Evolutionary conservation across 164 flowering plant genomes (phyloP), one percentile per base, ranked within the genome.

Genomic region (Akebia trifoliata): DNA sequence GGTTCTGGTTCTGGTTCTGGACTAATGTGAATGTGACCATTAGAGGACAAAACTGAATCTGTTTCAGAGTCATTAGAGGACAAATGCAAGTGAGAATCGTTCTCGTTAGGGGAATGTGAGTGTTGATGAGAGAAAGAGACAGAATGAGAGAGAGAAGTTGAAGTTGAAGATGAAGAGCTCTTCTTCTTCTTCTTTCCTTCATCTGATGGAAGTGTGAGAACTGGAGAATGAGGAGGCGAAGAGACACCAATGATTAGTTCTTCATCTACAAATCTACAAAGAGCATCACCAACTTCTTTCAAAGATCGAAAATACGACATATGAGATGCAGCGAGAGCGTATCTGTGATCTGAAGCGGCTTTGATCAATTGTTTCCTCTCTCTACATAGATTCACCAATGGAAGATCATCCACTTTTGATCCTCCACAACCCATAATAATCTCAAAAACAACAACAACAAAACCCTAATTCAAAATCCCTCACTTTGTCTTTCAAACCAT

Each of bases 341-440:
- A 84, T 2, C 96, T 79, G 32, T 84, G 76, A 11, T 78, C 78
- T 2, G 78, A 72, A 15, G 95, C 99, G 3, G 87, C 86, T 59
- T 69, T 82, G 51, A 94, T 60, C 14, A 77, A 65, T 2, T 83
- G 78, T 57, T 73, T 87, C 43, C 99, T 70, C 71, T 90, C 81
- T 43, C 81, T 77, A 65, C 99, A 94, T 0, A 80, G 80, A n/a
- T 54, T 76, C 62, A 94, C 96, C 50, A 90, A 52, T 8, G 80
- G 80, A 32, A 70, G 64, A 57, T 86, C 86, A 26, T 86, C 95
- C 2, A 71, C 76, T 57, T 90, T 93, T 17, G 96, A 93, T 39
- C 72, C 82, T 28, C 87, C 78, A 65, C 97, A 93, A 52, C 99
- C 99, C 97, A 93, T 90, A n/a, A n/a, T 36, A 39, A 17, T 59